Evolutionary conservation across 495 filamentous ascomycete species (phyloP), one percentile per base, ranked within the genome.

Genomic region (Mytilinidion resinicola): DNA sequence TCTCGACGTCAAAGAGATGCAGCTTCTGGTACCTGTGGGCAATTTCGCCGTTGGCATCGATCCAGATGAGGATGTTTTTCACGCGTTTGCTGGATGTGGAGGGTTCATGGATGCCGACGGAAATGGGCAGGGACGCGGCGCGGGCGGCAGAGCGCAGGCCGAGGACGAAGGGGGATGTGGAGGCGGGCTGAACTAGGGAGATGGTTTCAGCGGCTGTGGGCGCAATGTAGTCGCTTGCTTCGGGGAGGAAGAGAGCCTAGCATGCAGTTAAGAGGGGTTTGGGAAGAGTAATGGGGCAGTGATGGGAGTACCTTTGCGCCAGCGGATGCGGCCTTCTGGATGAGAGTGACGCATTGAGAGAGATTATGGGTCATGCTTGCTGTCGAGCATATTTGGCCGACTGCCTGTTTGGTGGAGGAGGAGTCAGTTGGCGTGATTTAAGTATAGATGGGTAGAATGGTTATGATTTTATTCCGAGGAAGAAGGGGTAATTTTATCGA

Each of bases 191-290:
- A 62, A 79, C 86, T 17, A 95, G 82, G 17, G 79, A 74, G 8
- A 90, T 68, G 0, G 84, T 84, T 66, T 92, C 87, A 9, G 80
- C 71, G 25, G 82, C 70, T 1, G 82, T 83, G 14, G 77, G 75
- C 43, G 80, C 83, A 60, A 96, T 91, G 76, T 95, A 96, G 73
- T 96, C 91, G 57, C 80, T 84, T 41, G 91, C 91, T 78, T 96
- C 91, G 15, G 91, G 93, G 59, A 96, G 87, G 72, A 96, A 96
- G 52, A 96, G 77, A 25, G 87, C 83, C 88, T 92, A 48, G 36
- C 34, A 17, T 50, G 12, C 17, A 50, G 15, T 4, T 50, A 56
- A 33, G 47, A 21, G 0, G 19, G 30, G 3, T 12, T 15, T 39
- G 10, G 8, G 9, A n/a, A n/a, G 34, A 21, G 36, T 7, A 37